Percentiles rank a stretch among this genome's conserved stretches.
These are phyloP conservation scores for Fusarium hainanense DNA, from an alignment of 2,329 filamentous ascomycete genomes.

Conservation along the genomic window DNA sequence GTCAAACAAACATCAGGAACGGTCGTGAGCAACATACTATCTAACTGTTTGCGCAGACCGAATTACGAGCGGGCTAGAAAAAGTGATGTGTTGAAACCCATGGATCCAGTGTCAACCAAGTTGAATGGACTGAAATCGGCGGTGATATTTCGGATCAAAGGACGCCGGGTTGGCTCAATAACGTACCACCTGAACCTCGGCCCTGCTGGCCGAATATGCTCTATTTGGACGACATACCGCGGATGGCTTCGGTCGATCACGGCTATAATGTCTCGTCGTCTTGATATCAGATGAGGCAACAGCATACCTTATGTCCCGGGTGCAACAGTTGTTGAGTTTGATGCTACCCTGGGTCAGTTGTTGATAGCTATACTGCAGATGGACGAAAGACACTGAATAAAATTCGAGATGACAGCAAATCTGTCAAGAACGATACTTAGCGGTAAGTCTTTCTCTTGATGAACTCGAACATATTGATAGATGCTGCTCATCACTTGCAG, in stretches of 20 bases:
- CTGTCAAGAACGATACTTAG: not conserved
- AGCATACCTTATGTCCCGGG: conserved; percentile 30
- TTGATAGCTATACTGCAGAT: not conserved
- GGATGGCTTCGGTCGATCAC: conserved; percentile 11
- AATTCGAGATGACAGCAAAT: not conserved
- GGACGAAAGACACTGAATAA: not conserved
- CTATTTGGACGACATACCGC: not conserved
- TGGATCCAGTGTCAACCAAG: not conserved
- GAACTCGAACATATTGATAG: not conserved
- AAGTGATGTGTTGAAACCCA: not conserved
- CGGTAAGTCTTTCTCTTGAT: not conserved
- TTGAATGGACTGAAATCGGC: conserved; percentile 4
- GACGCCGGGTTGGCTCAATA: conserved; percentile 22
- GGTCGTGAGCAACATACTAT: not conserved
- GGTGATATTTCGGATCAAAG: conserved; percentile 43
- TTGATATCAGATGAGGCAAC: conserved; percentile 2
- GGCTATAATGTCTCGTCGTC: conserved; percentile 1
- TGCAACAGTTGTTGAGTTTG: not conserved
- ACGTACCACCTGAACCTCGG: conserved; percentile 39
- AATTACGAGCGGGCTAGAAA: conserved; percentile 11
- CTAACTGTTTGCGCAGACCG: not conserved
- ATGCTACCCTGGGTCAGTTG: conserved; percentile 7
- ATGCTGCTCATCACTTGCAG: not conserved
- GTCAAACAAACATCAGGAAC: not conserved
- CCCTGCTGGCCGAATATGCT: conserved; percentile 31